These are phyloP conservation scores for Lolium multiflorum DNA, from an alignment of 176 grass and related monocot species.

Conservation along the genomic window DNA sequence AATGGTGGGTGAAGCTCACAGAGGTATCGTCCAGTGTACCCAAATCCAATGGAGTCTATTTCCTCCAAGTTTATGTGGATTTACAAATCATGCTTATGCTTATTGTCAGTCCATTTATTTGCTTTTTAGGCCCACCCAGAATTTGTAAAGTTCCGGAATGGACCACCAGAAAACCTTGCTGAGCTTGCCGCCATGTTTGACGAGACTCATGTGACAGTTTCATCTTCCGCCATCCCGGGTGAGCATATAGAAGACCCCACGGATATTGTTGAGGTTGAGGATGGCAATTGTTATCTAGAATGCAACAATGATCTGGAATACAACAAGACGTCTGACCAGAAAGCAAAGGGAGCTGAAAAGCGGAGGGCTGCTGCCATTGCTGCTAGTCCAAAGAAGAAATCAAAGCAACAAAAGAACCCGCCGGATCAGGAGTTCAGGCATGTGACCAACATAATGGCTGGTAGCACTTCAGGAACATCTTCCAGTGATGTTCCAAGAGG, in stretches of 20 bases:
- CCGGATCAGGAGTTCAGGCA: not conserved
- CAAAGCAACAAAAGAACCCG: not conserved
- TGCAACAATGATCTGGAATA: slow-evolving; percentile 7
- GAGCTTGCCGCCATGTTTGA: not conserved
- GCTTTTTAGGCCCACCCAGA: slow-evolving; percentile 20
- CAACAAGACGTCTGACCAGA: not conserved
- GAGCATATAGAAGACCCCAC: slow-evolving; percentile 29
- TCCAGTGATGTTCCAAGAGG: slow-evolving; percentile 23
- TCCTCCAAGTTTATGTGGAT: not conserved
- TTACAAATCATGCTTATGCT: not conserved
- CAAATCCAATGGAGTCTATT: not conserved
- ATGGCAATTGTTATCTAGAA: not conserved
- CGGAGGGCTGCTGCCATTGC: not conserved
- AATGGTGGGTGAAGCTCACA: slow-evolving; percentile 8
- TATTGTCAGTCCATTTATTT: not conserved
- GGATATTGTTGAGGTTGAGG: not conserved
- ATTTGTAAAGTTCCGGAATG: not conserved
- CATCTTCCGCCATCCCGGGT: not conserved
- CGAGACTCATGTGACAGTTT: not conserved
- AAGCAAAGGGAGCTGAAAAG: slow-evolving; percentile 1
- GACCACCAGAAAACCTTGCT: slow-evolving; percentile 18
- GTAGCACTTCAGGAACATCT: slow-evolving; percentile 5
- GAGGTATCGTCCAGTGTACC: not conserved
- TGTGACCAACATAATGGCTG: not conserved
- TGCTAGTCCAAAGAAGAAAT: slow-evolving; percentile 27